Evolutionary conservation across 164 flowering plant genomes (phyloP), one percentile per base, ranked within the genome.

Genomic region (Santalum album): DNA sequence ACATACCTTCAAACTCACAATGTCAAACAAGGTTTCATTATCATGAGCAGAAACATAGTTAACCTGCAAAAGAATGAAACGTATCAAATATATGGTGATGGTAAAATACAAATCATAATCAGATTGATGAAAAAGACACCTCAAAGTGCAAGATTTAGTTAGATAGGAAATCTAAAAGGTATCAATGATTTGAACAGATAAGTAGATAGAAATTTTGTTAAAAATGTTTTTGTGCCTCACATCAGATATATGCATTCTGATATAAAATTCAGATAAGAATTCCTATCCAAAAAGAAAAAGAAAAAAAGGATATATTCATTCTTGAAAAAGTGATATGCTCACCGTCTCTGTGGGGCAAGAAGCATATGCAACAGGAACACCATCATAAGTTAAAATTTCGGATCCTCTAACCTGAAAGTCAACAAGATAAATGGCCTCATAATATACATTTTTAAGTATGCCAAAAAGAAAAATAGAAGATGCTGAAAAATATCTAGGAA

Each of bases 1-100:
- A 18, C 34, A 23, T 78, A 91, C 98, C 90, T 91, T 91, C 72
- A 91, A 67, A 62, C 83, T 82, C 59, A 88, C 71, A 43, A 86
- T 78, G 69, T 91, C 98, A 55, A 91, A 91, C 24, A 86, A 71
- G 29, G 98, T 88, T 64, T 91, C 95, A 48, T 91, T 91, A 77
- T 91, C 98, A 80, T 91, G 98, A 73, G 96, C 96, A 53, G 98
- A 88, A 18, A 78, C 94, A 73, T 91, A 91, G 66, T 84, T 91
- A 14, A 87, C 60, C 98, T 83, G 73, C 43, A 60, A 60, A 62
- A 32, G n/a, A 29, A 44, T 32, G 11, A 32, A 60, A 57, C 6
- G 25, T 23, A 7, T 50, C 39, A 16, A 23, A 25, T 18, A 47
- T 26, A 39, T 19, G 50, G 2, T 43, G 36, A 38, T 44, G n/a